Evolutionary conservation across 192 early-diverging fungal genomes (phyloP), one percentile per base, ranked within the genome.

Genomic region (Spizellomyces sp.): DNA sequence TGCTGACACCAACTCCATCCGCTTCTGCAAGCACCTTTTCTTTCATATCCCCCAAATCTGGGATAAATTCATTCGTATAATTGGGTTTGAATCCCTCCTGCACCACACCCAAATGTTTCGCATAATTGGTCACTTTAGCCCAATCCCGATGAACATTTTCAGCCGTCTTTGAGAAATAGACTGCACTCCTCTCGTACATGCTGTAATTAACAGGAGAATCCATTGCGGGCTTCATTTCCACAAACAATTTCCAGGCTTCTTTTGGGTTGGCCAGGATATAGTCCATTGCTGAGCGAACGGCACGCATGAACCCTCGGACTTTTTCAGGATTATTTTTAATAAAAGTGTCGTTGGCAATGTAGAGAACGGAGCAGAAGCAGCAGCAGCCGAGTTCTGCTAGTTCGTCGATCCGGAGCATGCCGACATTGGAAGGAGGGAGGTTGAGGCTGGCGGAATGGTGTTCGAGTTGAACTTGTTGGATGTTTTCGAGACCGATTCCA

Each of bases 321-420:
- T 88, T 88, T 44, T 87, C 82, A 7, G 84, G 86, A 74, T 88
- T 83, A 50, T 79, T 65, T 1, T 63, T 14, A 62, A 88, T 76
- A 52, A 89, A 89, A 0, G 45, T 43, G 71, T 89, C 88, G 59
- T 89, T 89, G 14, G 78, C 88, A 63, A 89, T 89, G 73, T 84
- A 88, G 48, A 89, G 67, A 48, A 89, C 83, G 9, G 76, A 78
- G 61, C 69, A 66, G 75, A 86, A 84, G 68, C 83, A 87, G 75
- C 84, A 87, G 69, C 83, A 86, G 8, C 86, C 87, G 6, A 89
- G 73, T 19, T 89, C 81, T 42, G 88, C 88, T 12, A 89, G 78
- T 71, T 88, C 88, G 54, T 89, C 88, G 65, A 89, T 89, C 41
- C 88, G 72, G 45, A 89, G 75, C 88, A 89, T 88, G 17, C 77